Conservation (phyloP, 345 rosid genomes). For the Eutrema heterophyllum region DNA sequence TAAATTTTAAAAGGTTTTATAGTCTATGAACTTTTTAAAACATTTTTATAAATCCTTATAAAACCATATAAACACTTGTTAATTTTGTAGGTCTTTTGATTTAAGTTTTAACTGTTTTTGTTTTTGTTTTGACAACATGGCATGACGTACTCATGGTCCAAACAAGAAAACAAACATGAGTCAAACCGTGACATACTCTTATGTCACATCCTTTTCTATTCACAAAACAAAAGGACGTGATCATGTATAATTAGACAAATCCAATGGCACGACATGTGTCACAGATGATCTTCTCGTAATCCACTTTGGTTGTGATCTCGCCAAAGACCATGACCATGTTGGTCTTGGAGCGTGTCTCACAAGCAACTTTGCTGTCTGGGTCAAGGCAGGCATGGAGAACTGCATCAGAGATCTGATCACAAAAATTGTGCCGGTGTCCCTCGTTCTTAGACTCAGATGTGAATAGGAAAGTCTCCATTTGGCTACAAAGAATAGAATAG, state of each 20-base stretch:
- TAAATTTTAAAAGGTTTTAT: too few species aligned
- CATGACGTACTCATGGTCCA: too few species aligned
- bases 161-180: too few species aligned
- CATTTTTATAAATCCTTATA: too few species aligned
- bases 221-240: too few species aligned
- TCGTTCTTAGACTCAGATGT: conserved; percentile 33
- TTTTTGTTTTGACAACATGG: too few species aligned
- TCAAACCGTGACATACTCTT: too few species aligned
- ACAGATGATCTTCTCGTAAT: conserved; percentile 32
- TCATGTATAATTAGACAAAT: not conserved
- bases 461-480: conserved; percentile 27
- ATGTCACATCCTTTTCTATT: conserved; percentile 9
- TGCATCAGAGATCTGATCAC: conserved; percentile 33
- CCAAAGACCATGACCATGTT: conserved; percentile 37
- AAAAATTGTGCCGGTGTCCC: conserved; percentile 32
- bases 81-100: too few species aligned
- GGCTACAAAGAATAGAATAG: too few species aligned
- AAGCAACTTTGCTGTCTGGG: conserved; percentile 35
- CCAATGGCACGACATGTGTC: conserved; percentile 33
- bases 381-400: conserved; percentile 35
- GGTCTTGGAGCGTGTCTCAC: conserved; percentile 31
- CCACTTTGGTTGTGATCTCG: conserved; percentile 30
- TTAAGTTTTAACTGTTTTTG: too few species aligned
- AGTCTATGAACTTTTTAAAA: too few species aligned
- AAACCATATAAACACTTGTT: too few species aligned